Evolutionary conservation across 306 rosid genomes (phyloP).

Genomic region (Styphnolobium japonicum): DNA sequence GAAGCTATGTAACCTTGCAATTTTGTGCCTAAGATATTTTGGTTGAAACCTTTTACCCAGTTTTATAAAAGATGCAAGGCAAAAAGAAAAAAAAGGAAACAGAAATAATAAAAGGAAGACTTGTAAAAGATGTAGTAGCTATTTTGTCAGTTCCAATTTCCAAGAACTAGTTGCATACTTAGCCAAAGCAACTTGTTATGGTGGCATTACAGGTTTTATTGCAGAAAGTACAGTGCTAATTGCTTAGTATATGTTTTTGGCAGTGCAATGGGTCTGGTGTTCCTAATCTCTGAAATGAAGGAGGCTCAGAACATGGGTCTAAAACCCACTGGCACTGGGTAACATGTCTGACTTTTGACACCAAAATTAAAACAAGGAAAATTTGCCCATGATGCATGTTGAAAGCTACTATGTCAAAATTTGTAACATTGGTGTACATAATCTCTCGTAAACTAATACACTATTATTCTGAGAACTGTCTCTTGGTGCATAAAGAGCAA

Average conservation of each 20-base stretch:
- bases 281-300: too few species aligned
- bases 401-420: not conserved
- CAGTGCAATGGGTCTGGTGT: too few species aligned
- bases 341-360: too few species aligned
- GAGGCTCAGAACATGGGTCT: not conserved
- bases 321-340: not conserved
- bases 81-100: too few species aligned
- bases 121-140: not conserved
- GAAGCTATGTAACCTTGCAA: not conserved
- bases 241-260: too few species aligned
- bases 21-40: not conserved
- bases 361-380: not conserved
- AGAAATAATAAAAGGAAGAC: too few species aligned
- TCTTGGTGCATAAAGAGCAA: not conserved
- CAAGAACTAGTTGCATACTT: not conserved
- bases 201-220: not conserved
- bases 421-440: not conserved
- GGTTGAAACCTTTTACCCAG: not conserved
- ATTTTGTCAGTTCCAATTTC: not conserved
- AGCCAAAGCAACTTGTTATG: not conserved
- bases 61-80: too few species aligned
- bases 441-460: not conserved
- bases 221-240: not conserved
- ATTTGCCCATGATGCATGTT: not conserved
- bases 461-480: not conserved